These are phyloP conservation scores for Neospermospora avenae DNA, from an alignment of 2,329 filamentous ascomycete genomes.

Conservation along the genomic window DNA sequence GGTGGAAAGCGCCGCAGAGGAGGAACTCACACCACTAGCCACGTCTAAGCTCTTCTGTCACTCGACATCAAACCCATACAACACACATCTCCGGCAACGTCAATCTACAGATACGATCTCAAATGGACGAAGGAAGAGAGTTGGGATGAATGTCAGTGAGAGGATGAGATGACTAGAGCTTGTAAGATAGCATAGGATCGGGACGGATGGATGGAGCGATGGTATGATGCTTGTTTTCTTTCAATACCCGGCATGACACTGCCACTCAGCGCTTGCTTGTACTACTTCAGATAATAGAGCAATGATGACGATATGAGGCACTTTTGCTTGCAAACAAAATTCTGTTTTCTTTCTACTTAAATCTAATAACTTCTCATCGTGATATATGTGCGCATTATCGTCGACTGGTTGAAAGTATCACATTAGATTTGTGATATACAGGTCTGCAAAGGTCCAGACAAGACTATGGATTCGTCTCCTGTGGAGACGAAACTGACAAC, in stretches of 20 bases:
- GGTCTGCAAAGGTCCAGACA: no score
- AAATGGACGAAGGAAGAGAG: background rate
- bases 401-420: no score
- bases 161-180: background rate
- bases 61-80: background rate
- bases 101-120: background rate
- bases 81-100: background rate
- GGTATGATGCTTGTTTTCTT: slow-evolving; percentile 7
- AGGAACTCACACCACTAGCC: slow-evolving; percentile 21
- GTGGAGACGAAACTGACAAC: no score
- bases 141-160: background rate
- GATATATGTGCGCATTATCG: no score
- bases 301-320: slow-evolving; percentile 6
- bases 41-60: slow-evolving; percentile 17
- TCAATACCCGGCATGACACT: slow-evolving; percentile 13
- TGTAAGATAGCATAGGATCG: background rate
- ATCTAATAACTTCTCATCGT: background rate
- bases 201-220: background rate
- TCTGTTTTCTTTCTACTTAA: background rate
- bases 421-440: no score
- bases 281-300: slow-evolving; percentile 1
- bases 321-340: background rate
- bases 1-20: slow-evolving; percentile 28
- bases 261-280: slow-evolving; percentile 10
- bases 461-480: no score